Evolutionary conservation across 192 early-diverging fungal species (phyloP), one percentile per base, ranked within the genome.

Genomic region (Coemansia sp.): DNA sequence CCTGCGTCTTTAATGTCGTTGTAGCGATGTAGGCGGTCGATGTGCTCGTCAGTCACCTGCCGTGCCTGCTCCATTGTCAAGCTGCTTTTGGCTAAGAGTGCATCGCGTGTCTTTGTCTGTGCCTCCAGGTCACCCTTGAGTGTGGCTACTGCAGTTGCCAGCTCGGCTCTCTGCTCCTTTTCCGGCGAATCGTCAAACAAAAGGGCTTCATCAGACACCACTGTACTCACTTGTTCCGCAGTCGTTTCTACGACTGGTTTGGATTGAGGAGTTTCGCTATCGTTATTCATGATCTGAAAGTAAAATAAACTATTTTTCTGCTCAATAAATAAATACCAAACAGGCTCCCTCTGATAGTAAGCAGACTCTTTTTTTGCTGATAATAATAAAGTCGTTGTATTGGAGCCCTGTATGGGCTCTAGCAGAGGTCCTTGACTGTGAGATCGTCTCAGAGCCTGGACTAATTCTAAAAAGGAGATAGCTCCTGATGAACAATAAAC

Each of bases 1-100:
- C 70, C 80, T 4, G 74, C 74, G 40, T 82, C 79, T 50, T 82
- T 82, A 32, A 76, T 77, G 35, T 77, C 74, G 71, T 82, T 82
- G 72, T 82, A 82, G 62, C 71, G 68, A 40, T 82, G 79, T 62
- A 82, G 69, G 40, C 68, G 67, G 26, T 71, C 75, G 32, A 82
- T 82, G 38, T 74, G 68, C 62, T 64, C 67, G 50, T 82, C 75
- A 30, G 70, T 68, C 37, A 71, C 62, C 62, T 28, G 43, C 30
- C 71, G 71, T 16, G 74, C 79, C 40, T 71, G 52, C 39, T 82
- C 74, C 1, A 74, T 39, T 1, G 64, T 60, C 64, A 82, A 40
- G 19, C 62, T 44, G 8, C 68, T 59, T 16, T 60, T 42, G 21
- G 23, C 35, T 37, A 74, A 30, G n/a, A 74, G 32, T 32, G 37